These are phyloP conservation scores for Leccinum arenicola DNA, from an alignment of 768 basidiomycete genomes.

Conservation along the genomic window DNA sequence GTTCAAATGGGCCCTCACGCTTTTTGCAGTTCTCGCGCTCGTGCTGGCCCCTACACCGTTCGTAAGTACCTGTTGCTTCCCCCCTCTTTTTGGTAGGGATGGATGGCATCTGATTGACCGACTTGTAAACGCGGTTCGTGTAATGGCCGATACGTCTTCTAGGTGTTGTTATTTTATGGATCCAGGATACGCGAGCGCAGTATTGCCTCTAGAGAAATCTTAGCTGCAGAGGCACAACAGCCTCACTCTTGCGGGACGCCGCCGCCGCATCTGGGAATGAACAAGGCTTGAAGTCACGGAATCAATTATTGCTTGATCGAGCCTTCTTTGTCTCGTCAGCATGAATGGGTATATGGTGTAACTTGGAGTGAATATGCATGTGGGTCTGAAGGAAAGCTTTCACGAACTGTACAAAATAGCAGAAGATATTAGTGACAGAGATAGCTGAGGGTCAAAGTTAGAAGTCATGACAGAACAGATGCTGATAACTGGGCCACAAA, in stretches of 20 bases:
- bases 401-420: too few relatives aligned
- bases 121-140: background rate
- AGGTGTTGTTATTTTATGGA: slow-evolving; percentile 31
- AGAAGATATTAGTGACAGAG: too few relatives aligned
- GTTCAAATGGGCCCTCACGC: slow-evolving; percentile 27
- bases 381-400: too few relatives aligned
- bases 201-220: slow-evolving; percentile 19
- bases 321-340: background rate
- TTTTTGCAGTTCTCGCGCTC: slow-evolving; percentile 37
- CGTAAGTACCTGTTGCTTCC: slow-evolving; percentile 24
- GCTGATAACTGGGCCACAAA: too few relatives aligned
- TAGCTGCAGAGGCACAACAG: slow-evolving; percentile 14
- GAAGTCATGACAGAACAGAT: too few relatives aligned
- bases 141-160: background rate
- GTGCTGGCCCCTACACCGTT: slow-evolving; percentile 44
- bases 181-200: slow-evolving; percentile 32
- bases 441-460: too few relatives aligned
- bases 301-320: background rate
- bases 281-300: slow-evolving; percentile 4
- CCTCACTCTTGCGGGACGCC: background rate
- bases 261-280: background rate
- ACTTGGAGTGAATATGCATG: too few relatives aligned
- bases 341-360: too few relatives aligned
- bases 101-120: background rate
- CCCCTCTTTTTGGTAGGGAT: background rate